Conservation (phyloP, 768 basidiomycete species). For the Austroboletus festivus region DNA sequence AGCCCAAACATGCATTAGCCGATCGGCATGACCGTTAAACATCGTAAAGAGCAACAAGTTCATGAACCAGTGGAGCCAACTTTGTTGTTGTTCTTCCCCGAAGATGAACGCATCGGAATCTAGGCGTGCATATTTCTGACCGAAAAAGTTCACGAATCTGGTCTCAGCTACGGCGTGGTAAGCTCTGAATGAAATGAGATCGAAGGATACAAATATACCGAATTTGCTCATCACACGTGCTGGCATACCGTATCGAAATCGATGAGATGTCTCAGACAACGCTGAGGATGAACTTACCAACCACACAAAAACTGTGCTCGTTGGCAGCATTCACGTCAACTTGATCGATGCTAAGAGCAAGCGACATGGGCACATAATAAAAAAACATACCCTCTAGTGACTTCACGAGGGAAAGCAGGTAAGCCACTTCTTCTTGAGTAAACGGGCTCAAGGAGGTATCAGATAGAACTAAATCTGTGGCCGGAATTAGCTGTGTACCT, state of each 20-base stretch:
- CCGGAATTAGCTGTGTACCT: too few relatives aligned
- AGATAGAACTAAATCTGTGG: constrained; percentile 39
- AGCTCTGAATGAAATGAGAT: not conserved
- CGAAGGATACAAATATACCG: not conserved
- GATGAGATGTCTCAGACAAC: not conserved
- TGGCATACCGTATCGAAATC: not conserved
- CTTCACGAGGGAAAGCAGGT: constrained; percentile 29
- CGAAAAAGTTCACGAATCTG: constrained; percentile 36
- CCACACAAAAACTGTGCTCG: not conserved
- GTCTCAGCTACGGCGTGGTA: constrained; percentile 10
- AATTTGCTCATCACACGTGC: constrained; percentile 1
- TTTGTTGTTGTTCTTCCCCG: not conserved
- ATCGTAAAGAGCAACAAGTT: constrained; percentile 40
- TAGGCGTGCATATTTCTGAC: constrained; percentile 37
- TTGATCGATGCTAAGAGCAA: not conserved
- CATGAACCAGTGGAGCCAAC: not conserved
- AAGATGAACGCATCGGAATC: constrained; percentile 25
- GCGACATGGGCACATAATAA: not conserved
- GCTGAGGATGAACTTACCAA: not conserved
- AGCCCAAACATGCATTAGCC: constrained; percentile 42
- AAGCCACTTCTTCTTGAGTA: constrained; percentile 34
- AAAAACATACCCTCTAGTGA: not conserved
- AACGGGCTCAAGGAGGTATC: constrained; percentile 37
- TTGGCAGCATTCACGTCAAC: not conserved
- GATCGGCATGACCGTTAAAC: constrained; percentile 42